Base-by-base conservation (phyloP, 2,329 filamentous ascomycete genomes). In the Cladosporium sp. region DNA sequence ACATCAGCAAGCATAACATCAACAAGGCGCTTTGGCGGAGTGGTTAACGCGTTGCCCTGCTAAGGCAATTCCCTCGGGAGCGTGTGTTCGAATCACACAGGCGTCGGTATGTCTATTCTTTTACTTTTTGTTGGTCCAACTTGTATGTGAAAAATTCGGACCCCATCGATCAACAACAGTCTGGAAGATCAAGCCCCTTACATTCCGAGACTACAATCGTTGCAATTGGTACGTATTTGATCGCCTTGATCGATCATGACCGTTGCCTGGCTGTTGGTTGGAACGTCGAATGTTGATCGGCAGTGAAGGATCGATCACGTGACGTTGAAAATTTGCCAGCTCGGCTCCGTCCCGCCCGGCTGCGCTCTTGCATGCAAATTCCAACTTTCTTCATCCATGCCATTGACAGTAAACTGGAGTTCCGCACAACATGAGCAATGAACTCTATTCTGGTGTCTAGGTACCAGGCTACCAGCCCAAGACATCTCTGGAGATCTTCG, bases 81-180 rank as follows among this genome's bases (percentile, higher is more conserved):
- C 76, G 73, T 73, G 75, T 74, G 76, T 78, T 78, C 76, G 76
- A 78, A 78, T 78, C 76, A 74, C 76, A 73, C 73, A 78, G 76
- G 76, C 74, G 63, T 70, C 68, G 68, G 30, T 56, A 21, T 11
- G 8, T 4, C n/a, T 32, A 23, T 21, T 4, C 26, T 54, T 54
- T 54, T 54, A 8, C 28, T 32, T 54, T 54, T 54, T 32, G 28
- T 32, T 13, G 8, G 51, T 32, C 49, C n/a, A 5, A 21, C 46
- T 5, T 48, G 46, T 16, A 16, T 26, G 34, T 18, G 36, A n/a
- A 14, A 7, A n/a, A n/a, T n/a, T n/a, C n/a, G n/a, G n/a, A n/a
- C n/a, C n/a, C n/a, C n/a, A n/a, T n/a, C n/a, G n/a, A n/a, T n/a
- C n/a, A n/a, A n/a, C n/a, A n/a, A n/a, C n/a, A n/a, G n/a, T n/a